These are phyloP conservation scores for Polytrichum commune DNA, from an alignment of 225 moss, liverwort and hornwort genomes.

Conservation along the genomic window DNA sequence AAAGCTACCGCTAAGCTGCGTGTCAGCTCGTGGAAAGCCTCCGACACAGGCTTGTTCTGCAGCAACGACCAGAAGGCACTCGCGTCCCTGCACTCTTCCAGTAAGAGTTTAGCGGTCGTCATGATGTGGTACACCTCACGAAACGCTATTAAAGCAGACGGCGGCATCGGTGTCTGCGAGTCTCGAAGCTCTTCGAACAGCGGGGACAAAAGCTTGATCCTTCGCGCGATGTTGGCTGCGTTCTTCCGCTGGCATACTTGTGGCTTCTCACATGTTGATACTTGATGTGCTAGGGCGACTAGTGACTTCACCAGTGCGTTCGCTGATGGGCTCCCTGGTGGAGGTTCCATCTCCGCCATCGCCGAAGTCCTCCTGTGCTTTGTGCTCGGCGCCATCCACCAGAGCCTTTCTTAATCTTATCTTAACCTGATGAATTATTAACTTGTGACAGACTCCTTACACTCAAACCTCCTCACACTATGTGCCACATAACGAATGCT, in stretches of 20 bases:
- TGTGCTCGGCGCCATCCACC: constrained; percentile 28
- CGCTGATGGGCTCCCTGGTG: constrained; percentile 37
- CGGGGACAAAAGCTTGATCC: constrained; percentile 62
- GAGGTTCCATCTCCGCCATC: constrained; percentile 46
- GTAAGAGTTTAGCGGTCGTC: constrained; percentile 41
- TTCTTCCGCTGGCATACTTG: constrained; percentile 55
- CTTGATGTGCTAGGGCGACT: constrained; percentile 39
- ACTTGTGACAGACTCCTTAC: too few species aligned
- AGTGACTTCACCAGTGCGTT: constrained; percentile 37
- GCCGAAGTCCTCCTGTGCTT: constrained; percentile 21
- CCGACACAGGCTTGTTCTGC: constrained; percentile 23
- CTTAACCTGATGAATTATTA: not conserved
- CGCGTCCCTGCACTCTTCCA: constrained; percentile 46
- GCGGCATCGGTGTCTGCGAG: constrained; percentile 53
- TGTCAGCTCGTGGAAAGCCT: constrained; percentile 40
- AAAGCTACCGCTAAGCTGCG: constrained; percentile 31
- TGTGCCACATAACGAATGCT: too few species aligned
- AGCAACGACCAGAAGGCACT: constrained; percentile 41
- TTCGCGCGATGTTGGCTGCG: constrained; percentile 46
- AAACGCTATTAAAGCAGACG: constrained; percentile 69
- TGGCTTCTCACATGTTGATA: constrained; percentile 46
- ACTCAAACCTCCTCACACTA: too few species aligned
- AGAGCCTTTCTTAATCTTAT: not conserved
- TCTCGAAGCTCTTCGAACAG: constrained; percentile 68
- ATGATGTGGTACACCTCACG: constrained; percentile 51